Evolutionary conservation across 805 yeast genomes (phyloP).

Genomic region (Yarrowia osloensis): DNA sequence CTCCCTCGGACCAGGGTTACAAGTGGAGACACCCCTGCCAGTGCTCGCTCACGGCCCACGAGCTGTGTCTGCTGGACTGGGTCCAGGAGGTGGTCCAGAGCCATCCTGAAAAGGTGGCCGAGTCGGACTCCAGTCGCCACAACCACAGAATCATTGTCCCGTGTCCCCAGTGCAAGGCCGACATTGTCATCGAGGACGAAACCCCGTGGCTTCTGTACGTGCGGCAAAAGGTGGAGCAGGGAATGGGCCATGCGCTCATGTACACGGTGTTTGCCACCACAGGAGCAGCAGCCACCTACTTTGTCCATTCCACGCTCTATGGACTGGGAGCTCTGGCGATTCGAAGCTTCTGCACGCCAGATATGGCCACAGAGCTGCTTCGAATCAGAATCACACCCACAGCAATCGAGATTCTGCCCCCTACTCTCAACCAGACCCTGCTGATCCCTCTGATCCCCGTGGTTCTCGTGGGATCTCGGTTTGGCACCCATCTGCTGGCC

Average conservation of each 20-base stretch:
- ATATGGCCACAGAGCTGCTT: conserved; percentile 17
- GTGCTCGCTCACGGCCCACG: conserved; percentile 51
- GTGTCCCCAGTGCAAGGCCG: conserved; percentile 43
- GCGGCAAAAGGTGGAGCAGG: conserved; percentile 21
- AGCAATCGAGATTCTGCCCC: conserved; percentile 23
- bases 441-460: conserved; percentile 19
- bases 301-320: conserved; percentile 15
- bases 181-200: conserved; percentile 35
- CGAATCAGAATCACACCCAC: conserved; percentile 29
- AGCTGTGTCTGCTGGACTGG: conserved; percentile 50
- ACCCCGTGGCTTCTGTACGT: conserved; percentile 16
- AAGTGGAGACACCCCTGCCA: conserved; percentile 51
- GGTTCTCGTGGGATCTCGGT: background rate
- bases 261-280: conserved; percentile 12
- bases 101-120: conserved; percentile 31
- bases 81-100: conserved; percentile 41
- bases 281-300: conserved; percentile 23
- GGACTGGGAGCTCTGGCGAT: conserved; percentile 21
- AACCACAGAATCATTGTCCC: conserved; percentile 28
- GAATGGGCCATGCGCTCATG: conserved; percentile 24
- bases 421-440: conserved; percentile 19
- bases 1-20: conserved; percentile 40
- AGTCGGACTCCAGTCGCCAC: conserved; percentile 17
- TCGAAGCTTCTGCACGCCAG: conserved; percentile 14
- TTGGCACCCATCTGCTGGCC: background rate